These are phyloP conservation scores for Sarocladiaceae sp. DNA, from an alignment of 2,329 filamentous ascomycete species.

Conservation along the genomic window DNA sequence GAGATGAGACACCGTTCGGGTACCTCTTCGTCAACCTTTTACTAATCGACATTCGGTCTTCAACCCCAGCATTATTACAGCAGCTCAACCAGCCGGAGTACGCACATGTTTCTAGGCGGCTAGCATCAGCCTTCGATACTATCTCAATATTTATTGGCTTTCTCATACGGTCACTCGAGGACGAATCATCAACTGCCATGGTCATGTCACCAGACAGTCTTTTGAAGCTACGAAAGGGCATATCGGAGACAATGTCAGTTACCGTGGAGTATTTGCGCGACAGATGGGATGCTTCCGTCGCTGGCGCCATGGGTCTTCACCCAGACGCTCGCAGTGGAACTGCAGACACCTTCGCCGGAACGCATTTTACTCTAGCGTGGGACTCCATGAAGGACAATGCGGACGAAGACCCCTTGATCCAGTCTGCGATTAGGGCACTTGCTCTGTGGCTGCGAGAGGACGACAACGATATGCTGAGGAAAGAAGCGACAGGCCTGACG, in stretches of 20 bases:
- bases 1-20: constrained; percentile 49
- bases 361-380: constrained; percentile 50
- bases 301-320: constrained; percentile 58
- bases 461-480: constrained; percentile 54
- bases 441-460: constrained; percentile 68
- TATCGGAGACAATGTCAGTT: constrained; percentile 60
- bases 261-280: constrained; percentile 64
- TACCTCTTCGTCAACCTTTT: constrained; percentile 62
- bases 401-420: constrained; percentile 53
- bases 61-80: constrained; percentile 55
- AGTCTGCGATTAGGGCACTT: constrained; percentile 53
- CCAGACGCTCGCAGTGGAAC: constrained; percentile 45
- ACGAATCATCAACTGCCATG: constrained; percentile 34
- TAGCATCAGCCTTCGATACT: constrained; percentile 60
- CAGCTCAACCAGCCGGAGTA: constrained; percentile 55
- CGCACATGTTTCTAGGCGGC: constrained; percentile 41
- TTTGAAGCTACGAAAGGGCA: constrained; percentile 54
- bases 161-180: constrained; percentile 51
- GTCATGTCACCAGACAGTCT: constrained; percentile 54
- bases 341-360: constrained; percentile 40
- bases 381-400: constrained; percentile 47
- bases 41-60: constrained; percentile 61
- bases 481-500: constrained; percentile 52
- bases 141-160: constrained; percentile 56
- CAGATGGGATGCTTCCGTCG: constrained; percentile 63